A percentile compares a stretch with the other conserved stretches of the same genome.
phyloP scores from a whole-genome alignment of 768 basidiomycete species.

The Mycena indigotica region DNA sequence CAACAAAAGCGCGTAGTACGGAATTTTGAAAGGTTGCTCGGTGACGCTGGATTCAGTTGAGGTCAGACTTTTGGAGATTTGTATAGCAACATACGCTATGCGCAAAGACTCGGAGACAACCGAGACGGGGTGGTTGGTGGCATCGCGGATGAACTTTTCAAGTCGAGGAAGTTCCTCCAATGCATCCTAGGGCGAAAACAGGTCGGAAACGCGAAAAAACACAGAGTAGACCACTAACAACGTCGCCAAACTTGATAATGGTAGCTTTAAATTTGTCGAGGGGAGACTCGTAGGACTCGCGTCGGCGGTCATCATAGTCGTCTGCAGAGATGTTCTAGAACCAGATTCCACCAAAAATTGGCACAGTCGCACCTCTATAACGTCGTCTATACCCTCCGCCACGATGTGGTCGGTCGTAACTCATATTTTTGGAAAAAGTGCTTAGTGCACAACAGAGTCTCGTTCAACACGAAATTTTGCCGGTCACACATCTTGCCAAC shows the following conservation, averaged over 20 bases:
- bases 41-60: conserved; percentile 57
- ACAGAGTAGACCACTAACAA: conserved; percentile 51
- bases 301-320: conserved; percentile 69
- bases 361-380: conserved; percentile 53
- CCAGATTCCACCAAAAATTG: conserved; percentile 23
- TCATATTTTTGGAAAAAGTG: conserved; percentile 49
- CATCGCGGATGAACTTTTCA: conserved; percentile 65
- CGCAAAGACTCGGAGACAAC: conserved; percentile 75
- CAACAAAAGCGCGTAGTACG: conserved; percentile 83
- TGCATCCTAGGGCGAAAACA: conserved; percentile 63
- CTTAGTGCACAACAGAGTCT: conserved; percentile 3
- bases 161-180: conserved; percentile 68
- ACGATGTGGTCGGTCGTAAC: conserved; percentile 55
- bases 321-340: conserved; percentile 42
- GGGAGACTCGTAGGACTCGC: conserved; percentile 66
- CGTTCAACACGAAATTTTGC: conserved; percentile 1
- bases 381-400: conserved; percentile 52
- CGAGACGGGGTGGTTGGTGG: conserved; percentile 59
- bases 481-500: background rate
- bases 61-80: background rate
- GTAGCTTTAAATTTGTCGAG: conserved; percentile 69
- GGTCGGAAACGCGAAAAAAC: background rate
- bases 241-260: conserved; percentile 79
- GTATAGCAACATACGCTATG: conserved; percentile 52
- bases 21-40: conserved; percentile 93